These are phyloP conservation scores for Eucalyptus erythrocorys DNA, from an alignment of 345 rosid species.

Conservation along the genomic window DNA sequence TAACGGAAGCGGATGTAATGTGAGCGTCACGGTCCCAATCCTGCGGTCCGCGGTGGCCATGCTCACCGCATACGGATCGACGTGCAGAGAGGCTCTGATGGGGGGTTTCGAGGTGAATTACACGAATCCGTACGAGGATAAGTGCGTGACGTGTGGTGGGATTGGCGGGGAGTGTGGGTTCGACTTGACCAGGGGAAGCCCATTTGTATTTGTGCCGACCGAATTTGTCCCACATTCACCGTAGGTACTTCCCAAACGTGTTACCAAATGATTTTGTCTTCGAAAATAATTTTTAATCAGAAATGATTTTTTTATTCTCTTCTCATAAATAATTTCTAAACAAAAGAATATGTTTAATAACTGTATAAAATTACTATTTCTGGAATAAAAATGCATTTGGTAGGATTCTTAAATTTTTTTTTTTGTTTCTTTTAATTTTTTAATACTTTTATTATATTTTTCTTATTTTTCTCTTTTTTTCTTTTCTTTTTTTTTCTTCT, in stretches of 20 bases:
- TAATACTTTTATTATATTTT: no score
- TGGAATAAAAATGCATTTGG: rapidly evolving
- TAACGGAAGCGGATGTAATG: neutral
- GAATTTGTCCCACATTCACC: neutral
- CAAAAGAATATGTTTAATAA: rapidly evolving
- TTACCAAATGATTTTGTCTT: rapidly evolving
- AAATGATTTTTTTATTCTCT: no score
- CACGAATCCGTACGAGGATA: neutral
- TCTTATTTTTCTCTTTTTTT: no score
- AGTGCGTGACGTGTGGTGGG: slow-evolving; percentile 1
- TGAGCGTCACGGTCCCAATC: slow-evolving; percentile 4
- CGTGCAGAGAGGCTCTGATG: neutral
- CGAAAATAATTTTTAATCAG: rapidly evolving
- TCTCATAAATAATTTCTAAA: rapidly evolving
- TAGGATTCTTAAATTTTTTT: no score
- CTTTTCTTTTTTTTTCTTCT: no score
- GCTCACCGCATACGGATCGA: neutral
- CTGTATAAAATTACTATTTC: rapidly evolving
- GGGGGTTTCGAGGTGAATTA: slow-evolving; percentile 15
- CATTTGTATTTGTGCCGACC: slow-evolving; percentile 14
- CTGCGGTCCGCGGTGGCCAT: neutral
- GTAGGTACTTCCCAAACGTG: slow-evolving; percentile 2
- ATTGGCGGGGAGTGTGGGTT: slow-evolving; percentile 17
- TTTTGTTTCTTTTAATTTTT: no score
- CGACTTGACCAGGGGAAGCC: slow-evolving; percentile 1